Conservation (phyloP, 2,329 filamentous ascomycete genomes). For the Stachybotrys echinatus region DNA sequence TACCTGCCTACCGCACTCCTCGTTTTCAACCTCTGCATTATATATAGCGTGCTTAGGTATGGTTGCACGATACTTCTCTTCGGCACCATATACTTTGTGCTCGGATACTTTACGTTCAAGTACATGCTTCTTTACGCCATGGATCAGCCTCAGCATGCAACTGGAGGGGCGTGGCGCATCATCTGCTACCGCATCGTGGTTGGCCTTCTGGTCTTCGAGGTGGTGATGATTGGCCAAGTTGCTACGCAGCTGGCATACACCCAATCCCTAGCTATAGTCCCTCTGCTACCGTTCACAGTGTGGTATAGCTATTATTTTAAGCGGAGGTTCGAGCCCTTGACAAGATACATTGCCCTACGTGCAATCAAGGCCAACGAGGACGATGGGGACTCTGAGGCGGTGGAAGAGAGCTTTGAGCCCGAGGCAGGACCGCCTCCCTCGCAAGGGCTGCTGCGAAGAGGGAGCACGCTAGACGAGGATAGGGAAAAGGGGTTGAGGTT, state of each 20-base stretch:
- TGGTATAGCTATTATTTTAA: constrained; percentile 87
- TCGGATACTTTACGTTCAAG: constrained; percentile 89
- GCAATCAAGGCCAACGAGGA: constrained; percentile 64
- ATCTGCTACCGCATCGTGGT: constrained; percentile 89
- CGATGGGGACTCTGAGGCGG: constrained; percentile 24
- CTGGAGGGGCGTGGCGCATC: constrained; percentile 91
- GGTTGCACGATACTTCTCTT: constrained; percentile 79
- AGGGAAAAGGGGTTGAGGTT: constrained; percentile 66
- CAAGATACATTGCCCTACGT: constrained; percentile 84
- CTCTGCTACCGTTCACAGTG: constrained; percentile 71
- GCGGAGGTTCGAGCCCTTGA: constrained; percentile 78
- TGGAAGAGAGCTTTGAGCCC: constrained; percentile 31
- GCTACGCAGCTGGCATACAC: constrained; percentile 69
- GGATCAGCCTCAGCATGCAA: constrained; percentile 93
- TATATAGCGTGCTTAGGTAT: constrained; percentile 80
- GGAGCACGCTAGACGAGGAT: constrained; percentile 67
- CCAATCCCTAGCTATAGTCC: constrained; percentile 66
- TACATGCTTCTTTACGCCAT: constrained; percentile 98
- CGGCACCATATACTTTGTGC: constrained; percentile 74
- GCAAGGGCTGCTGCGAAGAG: constrained; percentile 39
- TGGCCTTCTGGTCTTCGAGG: constrained; percentile 81
- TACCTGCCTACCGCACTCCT: constrained; percentile 89
- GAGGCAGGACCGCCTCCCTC: constrained; percentile 31
- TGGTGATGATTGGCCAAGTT: constrained; percentile 84
- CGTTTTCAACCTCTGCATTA: constrained; percentile 90